These are phyloP conservation scores for Fagus sylvatica DNA, from an alignment of 306 rosid species.

Conservation along the genomic window DNA sequence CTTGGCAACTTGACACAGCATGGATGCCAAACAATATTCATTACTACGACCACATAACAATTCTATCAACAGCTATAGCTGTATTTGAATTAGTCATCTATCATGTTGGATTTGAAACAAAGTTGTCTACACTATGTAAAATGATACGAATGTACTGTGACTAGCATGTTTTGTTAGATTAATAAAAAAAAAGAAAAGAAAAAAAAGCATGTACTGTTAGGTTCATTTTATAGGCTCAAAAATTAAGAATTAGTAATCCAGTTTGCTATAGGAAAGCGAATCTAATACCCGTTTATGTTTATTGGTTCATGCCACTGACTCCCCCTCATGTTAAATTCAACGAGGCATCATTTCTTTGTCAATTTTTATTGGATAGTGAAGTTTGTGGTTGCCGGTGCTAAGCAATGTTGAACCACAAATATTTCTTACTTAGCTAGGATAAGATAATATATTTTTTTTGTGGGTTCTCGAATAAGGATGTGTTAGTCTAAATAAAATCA, in stretches of 20 bases:
- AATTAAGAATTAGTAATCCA: not conserved
- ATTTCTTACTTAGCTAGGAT: not conserved
- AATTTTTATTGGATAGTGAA: not conserved
- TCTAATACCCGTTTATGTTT: not conserved
- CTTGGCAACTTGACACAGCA: slow-evolving; percentile 22
- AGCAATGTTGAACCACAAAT: not conserved
- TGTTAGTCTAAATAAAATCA: no score
- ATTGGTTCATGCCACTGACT: not conserved
- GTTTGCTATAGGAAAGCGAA: not conserved
- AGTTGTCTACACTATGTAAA: not conserved
- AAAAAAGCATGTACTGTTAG: no score
- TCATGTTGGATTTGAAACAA: not conserved
- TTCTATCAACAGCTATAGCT: not conserved
- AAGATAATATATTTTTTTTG: not conserved
- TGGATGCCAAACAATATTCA: slow-evolving; percentile 16
- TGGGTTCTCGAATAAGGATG: no score
- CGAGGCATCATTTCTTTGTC: not conserved
- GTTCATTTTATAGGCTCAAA: not conserved
- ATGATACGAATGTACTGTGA: not conserved
- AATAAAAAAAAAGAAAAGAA: no score
- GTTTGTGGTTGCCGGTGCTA: not conserved
- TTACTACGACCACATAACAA: not conserved
- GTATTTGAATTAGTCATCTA: not conserved
- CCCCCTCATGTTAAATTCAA: not conserved
- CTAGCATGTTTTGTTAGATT: not conserved